Evolutionary conservation across 257 asterid species (phyloP).

Genomic region (Solanum dulcamara): DNA sequence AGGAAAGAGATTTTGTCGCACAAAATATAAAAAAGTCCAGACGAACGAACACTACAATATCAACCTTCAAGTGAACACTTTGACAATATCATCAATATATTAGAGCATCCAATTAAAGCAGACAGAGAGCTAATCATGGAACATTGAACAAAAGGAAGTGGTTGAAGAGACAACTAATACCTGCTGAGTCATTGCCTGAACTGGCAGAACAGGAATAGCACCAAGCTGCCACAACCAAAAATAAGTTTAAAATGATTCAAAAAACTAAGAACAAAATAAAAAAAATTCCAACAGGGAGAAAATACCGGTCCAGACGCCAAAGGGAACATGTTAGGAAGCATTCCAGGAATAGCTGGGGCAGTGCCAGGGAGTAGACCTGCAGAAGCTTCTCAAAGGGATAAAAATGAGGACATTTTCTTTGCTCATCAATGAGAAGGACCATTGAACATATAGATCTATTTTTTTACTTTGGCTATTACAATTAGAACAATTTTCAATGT

Average conservation of each 20-base stretch:
- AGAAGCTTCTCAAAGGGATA: constrained; percentile 11
- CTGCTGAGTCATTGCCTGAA: constrained; percentile 99
- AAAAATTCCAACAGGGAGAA: neutral
- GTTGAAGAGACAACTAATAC: constrained; percentile 16
- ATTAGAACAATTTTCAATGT: neutral
- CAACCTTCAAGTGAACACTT: neutral
- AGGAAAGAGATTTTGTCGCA: neutral
- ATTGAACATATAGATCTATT: neutral
- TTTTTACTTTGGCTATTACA: neutral
- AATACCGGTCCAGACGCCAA: constrained; percentile 73
- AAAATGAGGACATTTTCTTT: neutral
- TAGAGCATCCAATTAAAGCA: neutral
- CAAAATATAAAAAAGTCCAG: neutral
- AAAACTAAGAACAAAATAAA: neutral
- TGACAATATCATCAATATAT: neutral
- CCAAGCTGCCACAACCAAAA: constrained; percentile 45
- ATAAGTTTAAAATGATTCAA: neutral
- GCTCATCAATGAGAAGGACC: neutral
- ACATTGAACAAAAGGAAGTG: neutral
- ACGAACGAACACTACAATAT: neutral
- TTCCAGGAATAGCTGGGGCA: constrained; percentile 64
- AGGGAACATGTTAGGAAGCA: constrained; percentile 72
- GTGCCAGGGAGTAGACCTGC: constrained; percentile 79
- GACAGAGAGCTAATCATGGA: neutral
- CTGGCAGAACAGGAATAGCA: constrained; percentile 64